Base-by-base conservation (phyloP, 352 stramenopile species). In the Globisporangium alternatum region DNA sequence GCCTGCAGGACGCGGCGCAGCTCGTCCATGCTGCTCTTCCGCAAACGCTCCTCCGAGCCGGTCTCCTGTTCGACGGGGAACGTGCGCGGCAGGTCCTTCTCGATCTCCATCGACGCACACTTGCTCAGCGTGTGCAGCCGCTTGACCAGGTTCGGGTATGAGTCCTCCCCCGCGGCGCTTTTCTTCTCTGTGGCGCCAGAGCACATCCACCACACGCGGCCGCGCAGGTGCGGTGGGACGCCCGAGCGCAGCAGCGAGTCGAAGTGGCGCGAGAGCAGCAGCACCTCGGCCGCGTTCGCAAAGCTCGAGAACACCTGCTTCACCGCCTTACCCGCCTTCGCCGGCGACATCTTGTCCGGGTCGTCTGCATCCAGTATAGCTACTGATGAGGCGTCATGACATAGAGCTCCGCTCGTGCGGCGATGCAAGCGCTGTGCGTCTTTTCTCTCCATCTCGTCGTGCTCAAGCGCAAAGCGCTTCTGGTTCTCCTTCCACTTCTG, bases 21-120 rank as follows among this genome's bases (percentile, higher is more conserved):
- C 56, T 95, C 85, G 1, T 64, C 68, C 62, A 84, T 86, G 52
- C 61, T 81, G 41, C 73, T 75, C 1, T 63, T 60, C 3, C 75
- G 73, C 33, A 73, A 31, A 15, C 70, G 13, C 47, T 47, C 60
- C 67, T 67, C 55, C 65, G 66, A 13, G 67, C 39, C 68, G 33
- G 58, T 30, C 5, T 54, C 59, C 31, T 76, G 57, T 10, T 78
- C 66, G 13, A 77, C 43, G 4, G 86, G 84, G 58, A 96, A 96
- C 17, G 86, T 96, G 22, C 87, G 71, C 12, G 88, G 86, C 58
- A 97, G 49, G 67, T 97, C 89, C 62, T 97, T 97, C 68, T 96
- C 89, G 51, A 97, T 96, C 61, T 97, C 89, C 70, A 91, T 79
- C 25, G 75, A 74, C 5, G 82, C 78, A 59, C 83, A 78, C 56